Conservation (phyloP, 106 monocot species). For the Allium fistulosum region DNA sequence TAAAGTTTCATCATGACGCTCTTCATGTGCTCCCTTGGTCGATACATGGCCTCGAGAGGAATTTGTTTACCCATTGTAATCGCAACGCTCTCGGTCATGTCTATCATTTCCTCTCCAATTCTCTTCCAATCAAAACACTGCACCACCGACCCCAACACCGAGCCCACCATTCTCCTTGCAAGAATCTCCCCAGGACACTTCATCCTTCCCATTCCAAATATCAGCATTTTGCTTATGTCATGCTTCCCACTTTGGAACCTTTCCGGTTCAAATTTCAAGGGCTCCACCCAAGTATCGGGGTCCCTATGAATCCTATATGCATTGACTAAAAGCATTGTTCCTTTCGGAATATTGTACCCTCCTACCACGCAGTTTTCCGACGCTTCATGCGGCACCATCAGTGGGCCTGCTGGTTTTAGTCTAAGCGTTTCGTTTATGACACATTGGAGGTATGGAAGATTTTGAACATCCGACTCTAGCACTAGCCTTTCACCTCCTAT, state of each 20-base stretch:
- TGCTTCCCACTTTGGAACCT: background rate
- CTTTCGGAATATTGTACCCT: slow-evolving; percentile 3
- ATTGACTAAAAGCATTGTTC: slow-evolving; percentile 1
- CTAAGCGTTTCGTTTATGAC: slow-evolving; percentile 12
- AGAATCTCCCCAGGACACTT: slow-evolving; percentile 8
- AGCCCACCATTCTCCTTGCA: slow-evolving; percentile 9
- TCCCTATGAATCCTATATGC: slow-evolving; percentile 10
- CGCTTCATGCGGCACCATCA: slow-evolving; percentile 4
- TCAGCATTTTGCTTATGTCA: background rate
- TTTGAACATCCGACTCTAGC: background rate
- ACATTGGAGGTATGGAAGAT: background rate
- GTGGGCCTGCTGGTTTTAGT: slow-evolving; percentile 4
- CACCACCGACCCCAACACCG: slow-evolving; percentile 10
- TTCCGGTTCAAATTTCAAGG: background rate
- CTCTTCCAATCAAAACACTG: slow-evolving; percentile 22
- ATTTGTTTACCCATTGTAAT: slow-evolving; percentile 3
- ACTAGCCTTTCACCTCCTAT: slow-evolving; percentile 9
- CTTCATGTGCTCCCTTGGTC: background rate
- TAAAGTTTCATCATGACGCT: background rate
- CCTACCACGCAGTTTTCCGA: background rate
- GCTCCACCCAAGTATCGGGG: background rate
- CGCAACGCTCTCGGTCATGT: slow-evolving; percentile 5
- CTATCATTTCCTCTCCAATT: slow-evolving; percentile 6
- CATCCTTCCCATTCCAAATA: slow-evolving; percentile 15
- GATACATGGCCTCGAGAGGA: slow-evolving; percentile 11